Conservation (phyloP, 148 eudicot species). For the Nepenthes mirabilis region DNA sequence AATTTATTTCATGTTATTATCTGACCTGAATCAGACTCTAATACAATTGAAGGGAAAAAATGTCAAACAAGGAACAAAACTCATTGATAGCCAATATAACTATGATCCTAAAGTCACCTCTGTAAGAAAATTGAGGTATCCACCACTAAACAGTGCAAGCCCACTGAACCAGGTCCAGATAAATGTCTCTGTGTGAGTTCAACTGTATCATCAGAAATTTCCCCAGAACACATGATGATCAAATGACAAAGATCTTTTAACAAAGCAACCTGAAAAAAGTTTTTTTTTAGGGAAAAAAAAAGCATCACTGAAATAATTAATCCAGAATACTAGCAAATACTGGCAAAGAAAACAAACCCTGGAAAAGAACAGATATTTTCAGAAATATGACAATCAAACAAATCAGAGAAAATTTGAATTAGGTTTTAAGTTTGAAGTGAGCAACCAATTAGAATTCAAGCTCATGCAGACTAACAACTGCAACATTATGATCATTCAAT, state of each 20-base stretch:
- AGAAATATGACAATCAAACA: too few species aligned
- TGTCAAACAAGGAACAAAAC: not conserved
- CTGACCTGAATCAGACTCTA: too few species aligned
- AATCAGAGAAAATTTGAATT: too few species aligned
- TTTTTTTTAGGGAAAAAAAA: not conserved
- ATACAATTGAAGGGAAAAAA: not conserved
- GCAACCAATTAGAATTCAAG: not conserved
- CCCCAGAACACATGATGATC: constrained; percentile 60
- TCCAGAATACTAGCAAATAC: too few species aligned
- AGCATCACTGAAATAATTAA: not conserved
- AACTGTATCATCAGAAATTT: constrained; percentile 21
- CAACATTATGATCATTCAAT: not conserved
- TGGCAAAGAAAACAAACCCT: too few species aligned
- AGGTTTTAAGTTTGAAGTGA: too few species aligned
- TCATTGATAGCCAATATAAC: constrained; percentile 1
- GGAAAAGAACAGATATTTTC: too few species aligned
- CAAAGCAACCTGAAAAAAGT: constrained; percentile 46
- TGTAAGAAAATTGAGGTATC: constrained; percentile 72
- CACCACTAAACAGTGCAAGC: constrained; percentile 64
- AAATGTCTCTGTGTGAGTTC: constrained; percentile 17
- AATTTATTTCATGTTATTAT: too few species aligned
- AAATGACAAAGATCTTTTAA: constrained; percentile 82
- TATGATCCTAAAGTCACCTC: constrained; percentile 41
- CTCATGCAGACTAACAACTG: not conserved
- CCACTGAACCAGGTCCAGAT: constrained; percentile 25